Percentiles rank a stretch among this genome's conserved stretches.
phyloP scores from a whole-genome alignment of 192 early-diverging fungal genomes.

The Umbelopsis isabellina region DNA sequence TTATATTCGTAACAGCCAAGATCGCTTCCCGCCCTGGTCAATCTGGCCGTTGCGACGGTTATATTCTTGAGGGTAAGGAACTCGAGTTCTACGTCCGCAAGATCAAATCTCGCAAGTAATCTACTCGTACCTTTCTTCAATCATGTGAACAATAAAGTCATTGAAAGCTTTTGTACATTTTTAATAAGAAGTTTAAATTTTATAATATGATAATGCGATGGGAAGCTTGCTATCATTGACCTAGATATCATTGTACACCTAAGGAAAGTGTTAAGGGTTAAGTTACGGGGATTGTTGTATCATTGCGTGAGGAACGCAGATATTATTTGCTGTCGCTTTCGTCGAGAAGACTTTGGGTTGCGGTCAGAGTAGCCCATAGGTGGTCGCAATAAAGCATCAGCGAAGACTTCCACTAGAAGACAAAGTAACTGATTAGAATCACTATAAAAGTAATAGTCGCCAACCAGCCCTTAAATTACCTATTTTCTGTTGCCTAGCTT shows the following conservation, averaged over 20 bases:
- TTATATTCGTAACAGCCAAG: slow-evolving; percentile 54
- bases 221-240: background rate
- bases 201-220: background rate
- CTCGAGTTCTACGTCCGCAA: slow-evolving; percentile 97
- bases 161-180: slow-evolving; percentile 23
- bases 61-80: slow-evolving; percentile 99
- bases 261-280: too few relatives aligned
- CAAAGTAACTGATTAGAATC: background rate
- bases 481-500: slow-evolving; percentile 42
- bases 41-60: slow-evolving; percentile 96
- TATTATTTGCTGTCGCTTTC: slow-evolving; percentile 24
- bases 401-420: slow-evolving; percentile 45
- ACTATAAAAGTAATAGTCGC: background rate
- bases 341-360: slow-evolving; percentile 32
- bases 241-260: too few relatives aligned
- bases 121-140: background rate
- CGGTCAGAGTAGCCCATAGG: slow-evolving; percentile 33
- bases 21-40: slow-evolving; percentile 97
- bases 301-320: background rate
- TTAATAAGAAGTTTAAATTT: slow-evolving; percentile 5
- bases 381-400: slow-evolving; percentile 41
- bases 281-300: background rate
- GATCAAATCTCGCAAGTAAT: slow-evolving; percentile 54
- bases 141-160: slow-evolving; percentile 17
- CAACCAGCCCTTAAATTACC: slow-evolving; percentile 39